Conservation (phyloP, 768 basidiomycete species). For the Solioccasus polychromus region DNA sequence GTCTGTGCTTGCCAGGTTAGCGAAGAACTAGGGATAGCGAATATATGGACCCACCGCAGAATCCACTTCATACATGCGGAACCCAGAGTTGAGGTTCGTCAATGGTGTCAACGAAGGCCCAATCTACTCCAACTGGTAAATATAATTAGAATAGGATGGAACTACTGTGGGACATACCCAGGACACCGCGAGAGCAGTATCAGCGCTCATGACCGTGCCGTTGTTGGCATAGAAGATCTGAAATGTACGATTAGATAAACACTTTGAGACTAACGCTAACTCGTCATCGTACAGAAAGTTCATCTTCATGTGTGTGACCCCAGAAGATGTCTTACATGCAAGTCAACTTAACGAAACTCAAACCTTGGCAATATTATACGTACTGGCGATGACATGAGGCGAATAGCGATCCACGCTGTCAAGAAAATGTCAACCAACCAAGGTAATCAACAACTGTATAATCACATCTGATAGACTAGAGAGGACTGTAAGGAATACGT, state of each 20-base stretch:
- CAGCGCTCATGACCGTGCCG: constrained; percentile 50
- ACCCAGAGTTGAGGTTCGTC: constrained; percentile 69
- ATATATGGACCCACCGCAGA: constrained; percentile 21
- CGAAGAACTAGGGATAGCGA: neutral
- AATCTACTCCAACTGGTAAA: neutral
- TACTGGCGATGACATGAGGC: constrained; percentile 43
- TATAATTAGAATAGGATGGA: neutral
- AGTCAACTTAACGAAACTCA: too few relatives aligned
- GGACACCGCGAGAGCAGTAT: constrained; percentile 48
- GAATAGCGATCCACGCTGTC: constrained; percentile 43
- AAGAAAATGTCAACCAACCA: neutral
- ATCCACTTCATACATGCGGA: constrained; percentile 42
- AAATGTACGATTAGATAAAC: neutral
- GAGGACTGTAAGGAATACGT: neutral
- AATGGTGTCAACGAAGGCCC: constrained; percentile 61
- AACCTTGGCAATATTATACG: constrained; percentile 6
- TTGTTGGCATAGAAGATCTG: constrained; percentile 72
- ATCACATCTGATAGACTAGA: constrained; percentile 43
- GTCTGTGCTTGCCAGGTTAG: constrained; percentile 38
- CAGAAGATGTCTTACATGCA: constrained; percentile 53
- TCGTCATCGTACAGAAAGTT: constrained; percentile 44
- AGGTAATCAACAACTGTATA: neutral
- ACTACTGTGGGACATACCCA: constrained; percentile 33
- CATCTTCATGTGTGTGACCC: constrained; percentile 71
- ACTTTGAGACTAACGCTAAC: neutral